phyloP scores from a whole-genome alignment of 2,329 filamentous ascomycete species.

The Fusarium sp. region DNA sequence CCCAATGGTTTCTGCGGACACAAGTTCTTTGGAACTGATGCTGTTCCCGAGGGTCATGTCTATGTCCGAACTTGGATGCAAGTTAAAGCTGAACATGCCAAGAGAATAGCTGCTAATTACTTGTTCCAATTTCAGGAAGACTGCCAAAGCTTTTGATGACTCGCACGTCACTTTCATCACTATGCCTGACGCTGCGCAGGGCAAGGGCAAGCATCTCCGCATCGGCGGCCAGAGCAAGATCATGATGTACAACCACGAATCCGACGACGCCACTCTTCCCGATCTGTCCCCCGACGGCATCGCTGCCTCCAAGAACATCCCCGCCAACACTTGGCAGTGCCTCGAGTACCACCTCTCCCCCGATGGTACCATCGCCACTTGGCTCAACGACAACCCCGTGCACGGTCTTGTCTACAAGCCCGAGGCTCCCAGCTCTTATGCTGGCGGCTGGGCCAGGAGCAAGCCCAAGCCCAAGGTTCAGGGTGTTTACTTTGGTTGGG shows the following conservation, averaged over 20 bases:
- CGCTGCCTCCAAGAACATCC: conserved; percentile 61
- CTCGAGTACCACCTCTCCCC: conserved; percentile 69
- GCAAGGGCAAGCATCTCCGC: conserved; percentile 66
- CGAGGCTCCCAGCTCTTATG: conserved; percentile 51
- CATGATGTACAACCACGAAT: conserved; percentile 72
- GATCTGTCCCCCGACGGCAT: conserved; percentile 69
- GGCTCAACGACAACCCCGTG: conserved; percentile 64
- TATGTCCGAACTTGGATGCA: conserved; percentile 67
- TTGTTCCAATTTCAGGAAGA: conserved; percentile 55
- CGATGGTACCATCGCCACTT: conserved; percentile 69
- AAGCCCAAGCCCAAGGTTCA: conserved; percentile 61
- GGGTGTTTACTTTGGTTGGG: conserved; percentile 70
- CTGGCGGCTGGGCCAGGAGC: conserved; percentile 61
- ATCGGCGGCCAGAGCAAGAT: conserved; percentile 70
- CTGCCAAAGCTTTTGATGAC: conserved; percentile 65
- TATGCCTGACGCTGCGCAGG: conserved; percentile 67
- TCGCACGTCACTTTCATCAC: conserved; percentile 72
- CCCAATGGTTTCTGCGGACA: conserved; percentile 66
- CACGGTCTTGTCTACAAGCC: conserved; percentile 57
- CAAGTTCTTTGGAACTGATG: conserved; percentile 68
- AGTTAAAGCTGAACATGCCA: conserved; percentile 41
- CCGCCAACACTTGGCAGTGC: conserved; percentile 64
- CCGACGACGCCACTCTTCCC: conserved; percentile 69
- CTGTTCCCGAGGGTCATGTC: conserved; percentile 65
- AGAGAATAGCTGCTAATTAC: background rate